These are phyloP conservation scores for Leccinum arenicola DNA, from an alignment of 768 basidiomycete species.

Conservation along the genomic window DNA sequence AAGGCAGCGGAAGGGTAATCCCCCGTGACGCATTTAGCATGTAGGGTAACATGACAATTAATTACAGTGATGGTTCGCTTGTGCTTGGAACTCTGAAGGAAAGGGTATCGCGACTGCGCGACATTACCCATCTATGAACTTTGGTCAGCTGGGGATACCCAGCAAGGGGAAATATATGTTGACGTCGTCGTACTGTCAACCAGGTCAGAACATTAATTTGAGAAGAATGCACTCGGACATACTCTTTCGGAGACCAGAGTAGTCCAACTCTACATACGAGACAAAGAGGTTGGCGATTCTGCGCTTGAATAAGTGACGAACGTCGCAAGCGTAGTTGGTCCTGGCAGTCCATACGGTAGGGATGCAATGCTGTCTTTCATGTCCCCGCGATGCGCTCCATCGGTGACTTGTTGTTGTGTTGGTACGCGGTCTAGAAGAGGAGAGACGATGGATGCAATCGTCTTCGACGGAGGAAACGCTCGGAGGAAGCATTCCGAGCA, in stretches of 20 bases:
- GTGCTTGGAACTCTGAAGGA: conserved; percentile 60
- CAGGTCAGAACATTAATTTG: not conserved
- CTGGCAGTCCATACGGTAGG: not conserved
- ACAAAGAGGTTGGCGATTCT: conserved; percentile 65
- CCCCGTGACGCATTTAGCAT: conserved; percentile 80
- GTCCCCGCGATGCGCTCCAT: not conserved
- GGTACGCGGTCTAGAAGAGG: conserved; percentile 2
- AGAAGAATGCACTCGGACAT: conserved; percentile 19
- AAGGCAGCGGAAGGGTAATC: conserved; percentile 70
- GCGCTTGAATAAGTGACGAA: conserved; percentile 86
- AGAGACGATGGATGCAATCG: conserved; percentile 28
- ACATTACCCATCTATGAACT: conserved; percentile 46
- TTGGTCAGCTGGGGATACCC: not conserved
- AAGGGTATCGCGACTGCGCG: conserved; percentile 44
- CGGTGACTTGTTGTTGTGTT: not conserved
- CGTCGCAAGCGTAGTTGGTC: not conserved
- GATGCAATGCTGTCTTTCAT: not conserved
- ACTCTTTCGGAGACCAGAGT: conserved; percentile 92
- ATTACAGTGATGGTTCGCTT: conserved; percentile 53
- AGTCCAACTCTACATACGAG: conserved; percentile 90
- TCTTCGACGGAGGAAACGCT: conserved; percentile 52
- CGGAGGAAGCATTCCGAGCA: not conserved
- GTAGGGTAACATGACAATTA: conserved; percentile 61
- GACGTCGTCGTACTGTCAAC: conserved; percentile 91
- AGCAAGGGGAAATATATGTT: conserved; percentile 43